Conservation (phyloP, 805 yeast genomes). For the Pichia eremophila region DNA sequence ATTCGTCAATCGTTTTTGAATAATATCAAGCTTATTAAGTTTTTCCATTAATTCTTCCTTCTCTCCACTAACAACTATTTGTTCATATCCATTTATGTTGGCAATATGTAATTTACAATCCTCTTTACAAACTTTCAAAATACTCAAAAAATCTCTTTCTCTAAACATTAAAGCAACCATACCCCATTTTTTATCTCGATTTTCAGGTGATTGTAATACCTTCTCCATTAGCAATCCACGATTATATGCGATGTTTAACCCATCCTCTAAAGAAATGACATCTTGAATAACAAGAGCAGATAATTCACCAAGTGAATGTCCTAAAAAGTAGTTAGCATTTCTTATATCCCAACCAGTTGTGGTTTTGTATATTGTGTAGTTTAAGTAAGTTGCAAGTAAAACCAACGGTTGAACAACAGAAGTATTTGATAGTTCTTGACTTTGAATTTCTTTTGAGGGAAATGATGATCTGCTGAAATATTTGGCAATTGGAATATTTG, state of each 20-base stretch:
- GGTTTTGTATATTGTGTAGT: constrained; percentile 12
- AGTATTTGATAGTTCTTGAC: constrained; percentile 3
- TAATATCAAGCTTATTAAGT: constrained; percentile 9
- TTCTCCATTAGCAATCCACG: constrained; percentile 28
- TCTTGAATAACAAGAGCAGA: constrained; percentile 22
- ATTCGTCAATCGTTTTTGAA: constrained; percentile 9
- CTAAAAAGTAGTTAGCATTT: constrained; percentile 19
- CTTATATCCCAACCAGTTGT: constrained; percentile 13
- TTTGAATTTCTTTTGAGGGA: background rate
- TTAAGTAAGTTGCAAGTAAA: constrained; percentile 16
- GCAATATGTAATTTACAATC: constrained; percentile 18
- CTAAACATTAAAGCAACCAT: constrained; percentile 26
- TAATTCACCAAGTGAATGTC: constrained; percentile 31
- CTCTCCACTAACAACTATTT: constrained; percentile 26
- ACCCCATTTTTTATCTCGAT: constrained; percentile 22
- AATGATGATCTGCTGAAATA: constrained; percentile 9
- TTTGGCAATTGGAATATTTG: constrained; percentile 11
- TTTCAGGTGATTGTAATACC: constrained; percentile 6
- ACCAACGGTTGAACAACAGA: constrained; percentile 11
- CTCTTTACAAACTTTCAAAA: constrained; percentile 9
- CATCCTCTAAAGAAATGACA: constrained; percentile 17
- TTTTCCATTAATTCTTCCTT: constrained; percentile 10
- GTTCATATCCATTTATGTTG: constrained; percentile 27
- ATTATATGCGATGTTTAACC: constrained; percentile 17
- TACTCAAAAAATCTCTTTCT: constrained; percentile 14